Evolutionary conservation across 1,284 basidiomycete genomes (phyloP).

Genomic region (Ganoderma meredithae): DNA sequence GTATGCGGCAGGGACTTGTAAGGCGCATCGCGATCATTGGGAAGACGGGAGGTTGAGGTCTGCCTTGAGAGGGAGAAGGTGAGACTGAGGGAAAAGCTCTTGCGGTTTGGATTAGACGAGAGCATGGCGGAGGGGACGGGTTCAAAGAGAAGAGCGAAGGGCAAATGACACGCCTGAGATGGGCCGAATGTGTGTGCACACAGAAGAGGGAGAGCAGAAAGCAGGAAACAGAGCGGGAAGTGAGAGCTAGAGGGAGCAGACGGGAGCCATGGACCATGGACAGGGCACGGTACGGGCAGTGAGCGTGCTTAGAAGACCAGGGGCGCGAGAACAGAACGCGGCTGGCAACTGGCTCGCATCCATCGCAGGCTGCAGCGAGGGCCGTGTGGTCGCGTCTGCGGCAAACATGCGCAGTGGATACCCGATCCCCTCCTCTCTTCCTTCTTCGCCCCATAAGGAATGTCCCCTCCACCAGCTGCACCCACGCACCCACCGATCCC

Average conservation of each 20-base stretch:
- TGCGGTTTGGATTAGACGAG: constrained; percentile 28
- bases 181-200: constrained; percentile 20
- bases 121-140: constrained; percentile 16
- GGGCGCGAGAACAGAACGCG: constrained; percentile 5
- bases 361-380: not conserved
- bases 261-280: not conserved
- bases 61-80: constrained; percentile 27
- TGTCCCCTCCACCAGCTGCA: constrained; percentile 21
- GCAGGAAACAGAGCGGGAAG: constrained; percentile 9
- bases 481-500: not conserved
- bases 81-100: constrained; percentile 30
- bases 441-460: constrained; percentile 25
- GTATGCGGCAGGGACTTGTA: constrained; percentile 19
- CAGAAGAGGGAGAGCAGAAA: constrained; percentile 11
- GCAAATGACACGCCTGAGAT: constrained; percentile 20
- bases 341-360: not conserved
- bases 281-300: constrained; percentile 4
- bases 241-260: not conserved
- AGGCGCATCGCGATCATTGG: constrained; percentile 12
- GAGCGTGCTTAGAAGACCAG: constrained; percentile 15
- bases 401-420: constrained; percentile 27
- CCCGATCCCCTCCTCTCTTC: constrained; percentile 20
- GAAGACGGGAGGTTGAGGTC: constrained; percentile 16
- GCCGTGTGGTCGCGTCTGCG: constrained; percentile 19
- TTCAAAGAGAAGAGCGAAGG: constrained; percentile 19